phyloP scores from a whole-genome alignment of 164 flowering plant genomes.

The Magnolia kwangsiensis region DNA sequence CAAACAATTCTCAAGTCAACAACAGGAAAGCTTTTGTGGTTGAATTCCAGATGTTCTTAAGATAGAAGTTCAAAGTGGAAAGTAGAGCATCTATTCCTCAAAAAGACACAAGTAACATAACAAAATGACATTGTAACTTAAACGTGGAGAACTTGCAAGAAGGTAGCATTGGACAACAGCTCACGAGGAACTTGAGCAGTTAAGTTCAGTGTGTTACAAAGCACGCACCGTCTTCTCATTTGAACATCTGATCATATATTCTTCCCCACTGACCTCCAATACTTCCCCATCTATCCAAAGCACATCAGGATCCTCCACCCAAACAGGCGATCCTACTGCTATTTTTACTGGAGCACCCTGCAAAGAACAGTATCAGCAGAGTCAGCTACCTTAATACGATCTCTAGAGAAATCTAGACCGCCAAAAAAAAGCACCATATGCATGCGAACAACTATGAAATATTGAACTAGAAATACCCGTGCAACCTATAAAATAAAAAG shows the following conservation, averaged over 20 bases:
- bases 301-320: slow-evolving; percentile 80
- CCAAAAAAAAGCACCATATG: neutral
- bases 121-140: neutral
- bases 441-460: neutral
- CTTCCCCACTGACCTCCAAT: slow-evolving; percentile 52
- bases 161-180: neutral
- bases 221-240: slow-evolving; percentile 54
- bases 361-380: neutral
- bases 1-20: neutral
- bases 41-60: neutral
- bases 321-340: slow-evolving; percentile 65
- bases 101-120: neutral
- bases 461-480: neutral
- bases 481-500: neutral
- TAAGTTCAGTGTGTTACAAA: neutral
- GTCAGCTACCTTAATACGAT: neutral
- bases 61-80: neutral
- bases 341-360: slow-evolving; percentile 49
- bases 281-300: slow-evolving; percentile 93
- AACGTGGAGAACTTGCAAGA: neutral
- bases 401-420: neutral
- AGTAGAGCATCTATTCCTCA: neutral
- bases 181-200: neutral
- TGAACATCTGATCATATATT: slow-evolving; percentile 44
- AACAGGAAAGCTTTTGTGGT: neutral